Evolutionary conservation across 371 early-diverging fungal genomes (phyloP).

Genomic region (Paramicrosporidium saccamoebae): DNA sequence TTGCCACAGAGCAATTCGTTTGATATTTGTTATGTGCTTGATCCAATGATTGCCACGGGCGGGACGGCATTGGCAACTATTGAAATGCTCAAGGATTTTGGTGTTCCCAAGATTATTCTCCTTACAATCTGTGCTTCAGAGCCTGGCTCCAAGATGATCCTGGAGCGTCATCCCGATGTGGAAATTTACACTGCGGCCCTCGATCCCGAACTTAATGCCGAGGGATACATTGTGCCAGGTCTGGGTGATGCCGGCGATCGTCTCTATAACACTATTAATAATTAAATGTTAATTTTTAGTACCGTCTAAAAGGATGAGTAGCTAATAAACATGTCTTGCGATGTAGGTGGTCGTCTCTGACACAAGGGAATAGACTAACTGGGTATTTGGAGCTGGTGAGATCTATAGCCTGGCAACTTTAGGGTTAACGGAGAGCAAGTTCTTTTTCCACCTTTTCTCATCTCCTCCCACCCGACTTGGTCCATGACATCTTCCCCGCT

Average conservation of each 20-base stretch:
- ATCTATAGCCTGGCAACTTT: too few species aligned
- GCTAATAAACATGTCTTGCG: too few species aligned
- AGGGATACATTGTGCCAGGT: slow-evolving; percentile 31
- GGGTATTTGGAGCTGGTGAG: too few species aligned
- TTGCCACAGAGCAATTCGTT: slow-evolving; percentile 23
- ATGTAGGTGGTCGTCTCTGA: too few species aligned
- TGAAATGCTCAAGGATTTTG: slow-evolving; percentile 44
- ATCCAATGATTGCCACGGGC: slow-evolving; percentile 55
- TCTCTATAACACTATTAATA: slow-evolving; percentile 12
- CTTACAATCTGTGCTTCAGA: slow-evolving; percentile 18
- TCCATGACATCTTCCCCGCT: too few species aligned
- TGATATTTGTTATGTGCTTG: slow-evolving; percentile 31
- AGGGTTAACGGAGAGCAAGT: too few species aligned
- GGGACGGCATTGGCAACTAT: slow-evolving; percentile 49
- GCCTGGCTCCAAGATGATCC: slow-evolving; percentile 1
- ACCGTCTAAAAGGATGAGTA: too few species aligned
- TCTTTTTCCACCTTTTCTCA: too few species aligned
- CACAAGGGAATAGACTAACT: too few species aligned
- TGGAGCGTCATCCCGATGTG: slow-evolving; percentile 30
- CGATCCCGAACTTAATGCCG: slow-evolving; percentile 20
- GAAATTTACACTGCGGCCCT: slow-evolving; percentile 22
- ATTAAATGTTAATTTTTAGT: too few species aligned
- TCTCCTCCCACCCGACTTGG: too few species aligned
- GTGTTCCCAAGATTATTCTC: slow-evolving; percentile 27
- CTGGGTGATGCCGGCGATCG: slow-evolving; percentile 47